These are phyloP conservation scores for Myxozyma vanderwaltii DNA, from an alignment of 805 yeast species.

Conservation along the genomic window DNA sequence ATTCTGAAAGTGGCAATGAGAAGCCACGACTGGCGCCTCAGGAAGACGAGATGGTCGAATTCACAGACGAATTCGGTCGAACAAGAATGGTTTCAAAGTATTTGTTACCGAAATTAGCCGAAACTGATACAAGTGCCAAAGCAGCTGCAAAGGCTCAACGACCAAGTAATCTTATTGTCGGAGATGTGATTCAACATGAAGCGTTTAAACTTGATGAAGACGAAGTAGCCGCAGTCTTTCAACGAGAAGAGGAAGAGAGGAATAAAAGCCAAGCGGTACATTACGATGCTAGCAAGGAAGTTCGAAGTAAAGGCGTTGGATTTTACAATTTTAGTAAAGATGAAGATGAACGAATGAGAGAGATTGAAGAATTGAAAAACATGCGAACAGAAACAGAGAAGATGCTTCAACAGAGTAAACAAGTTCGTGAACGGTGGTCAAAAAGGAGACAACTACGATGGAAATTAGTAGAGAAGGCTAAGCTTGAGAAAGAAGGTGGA, in stretches of 20 bases:
- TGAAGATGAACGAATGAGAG: conserved; percentile 24
- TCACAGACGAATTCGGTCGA: conserved; percentile 37
- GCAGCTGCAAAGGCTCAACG: conserved; percentile 8
- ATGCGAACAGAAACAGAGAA: conserved; percentile 31
- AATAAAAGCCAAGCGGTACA: conserved; percentile 21
- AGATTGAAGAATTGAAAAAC: conserved; percentile 31
- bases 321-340: conserved; percentile 36
- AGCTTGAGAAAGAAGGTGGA: conserved; percentile 8
- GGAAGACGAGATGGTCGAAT: conserved; percentile 31
- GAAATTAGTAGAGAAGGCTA: conserved; percentile 9
- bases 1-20: conserved; percentile 8
- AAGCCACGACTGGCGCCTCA: neutral
- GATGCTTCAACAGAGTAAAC: conserved; percentile 1
- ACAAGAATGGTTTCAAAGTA: conserved; percentile 30
- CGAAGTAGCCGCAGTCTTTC: conserved; percentile 30
- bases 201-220: conserved; percentile 33
- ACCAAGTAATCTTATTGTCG: conserved; percentile 34
- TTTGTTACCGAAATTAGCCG: conserved; percentile 7
- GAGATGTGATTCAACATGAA: conserved; percentile 34
- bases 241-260: conserved; percentile 17
- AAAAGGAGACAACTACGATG: conserved; percentile 13
- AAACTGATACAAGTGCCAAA: conserved; percentile 9
- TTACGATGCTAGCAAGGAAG: conserved; percentile 35
- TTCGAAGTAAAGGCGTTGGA: conserved; percentile 36
- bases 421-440: conserved; percentile 15